Evolutionary conservation across 345 rosid genomes (phyloP).

Genomic region (Brassica carinata): DNA sequence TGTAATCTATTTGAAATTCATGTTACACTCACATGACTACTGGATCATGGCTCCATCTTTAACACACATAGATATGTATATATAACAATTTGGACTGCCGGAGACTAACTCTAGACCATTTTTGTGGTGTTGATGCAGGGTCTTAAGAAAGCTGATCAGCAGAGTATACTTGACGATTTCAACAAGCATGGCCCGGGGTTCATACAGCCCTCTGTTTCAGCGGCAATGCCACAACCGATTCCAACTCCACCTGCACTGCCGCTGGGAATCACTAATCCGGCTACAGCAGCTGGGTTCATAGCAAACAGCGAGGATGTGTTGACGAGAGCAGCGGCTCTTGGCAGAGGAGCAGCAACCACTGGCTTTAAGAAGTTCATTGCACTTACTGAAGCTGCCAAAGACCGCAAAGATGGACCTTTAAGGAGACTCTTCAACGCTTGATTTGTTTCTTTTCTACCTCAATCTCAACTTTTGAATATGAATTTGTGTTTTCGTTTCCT

Average conservation of each 20-base stretch:
- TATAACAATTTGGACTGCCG: neutral
- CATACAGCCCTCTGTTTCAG: slow-evolving; percentile 45
- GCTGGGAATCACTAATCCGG: slow-evolving; percentile 45
- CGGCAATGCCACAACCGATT: slow-evolving; percentile 46
- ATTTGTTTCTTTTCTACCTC: neutral
- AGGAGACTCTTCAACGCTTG: slow-evolving; percentile 81
- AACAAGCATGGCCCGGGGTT: slow-evolving; percentile 79
- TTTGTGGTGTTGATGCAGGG: slow-evolving; percentile 53
- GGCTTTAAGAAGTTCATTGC: slow-evolving; percentile 99
- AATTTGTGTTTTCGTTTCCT: neutral
- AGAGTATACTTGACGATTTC: slow-evolving; percentile 85
- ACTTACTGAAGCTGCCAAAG: slow-evolving; percentile 97
- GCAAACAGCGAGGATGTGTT: slow-evolving; percentile 94
- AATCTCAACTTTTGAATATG: neutral
- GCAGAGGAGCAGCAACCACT: slow-evolving; percentile 96
- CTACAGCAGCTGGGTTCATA: slow-evolving; percentile 61
- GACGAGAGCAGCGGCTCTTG: slow-evolving; percentile 95
- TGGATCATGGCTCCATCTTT: neutral
- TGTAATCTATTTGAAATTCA: too few relatives aligned
- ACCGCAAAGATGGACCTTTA: slow-evolving; percentile 93
- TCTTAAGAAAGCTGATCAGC: slow-evolving; percentile 88
- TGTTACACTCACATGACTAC: neutral
- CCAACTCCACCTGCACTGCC: slow-evolving; percentile 47
- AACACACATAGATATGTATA: too few relatives aligned
- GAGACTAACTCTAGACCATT: neutral